Evolutionary conservation across 208 protist genomes (phyloP).

Genomic region (Polymyxa betae): DNA sequence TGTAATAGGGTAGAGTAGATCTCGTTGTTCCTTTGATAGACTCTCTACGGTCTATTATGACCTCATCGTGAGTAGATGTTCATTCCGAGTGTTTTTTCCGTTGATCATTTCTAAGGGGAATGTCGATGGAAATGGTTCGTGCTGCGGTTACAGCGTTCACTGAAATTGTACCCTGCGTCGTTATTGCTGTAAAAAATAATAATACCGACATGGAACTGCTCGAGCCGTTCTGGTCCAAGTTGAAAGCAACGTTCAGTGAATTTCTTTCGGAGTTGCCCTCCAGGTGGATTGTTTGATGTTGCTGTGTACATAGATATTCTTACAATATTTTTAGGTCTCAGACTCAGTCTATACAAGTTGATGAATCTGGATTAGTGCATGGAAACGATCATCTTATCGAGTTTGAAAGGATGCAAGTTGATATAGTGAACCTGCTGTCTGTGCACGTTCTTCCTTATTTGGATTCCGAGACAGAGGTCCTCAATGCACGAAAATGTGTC

Average conservation of each 20-base stretch:
- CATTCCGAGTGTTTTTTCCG: not conserved
- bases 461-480: not conserved
- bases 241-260: not conserved
- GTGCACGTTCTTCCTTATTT: not conserved
- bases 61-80: not conserved
- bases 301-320: not conserved
- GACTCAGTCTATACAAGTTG: not conserved
- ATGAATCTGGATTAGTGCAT: not conserved
- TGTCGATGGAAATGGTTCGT: not conserved
- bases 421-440: not conserved
- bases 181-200: not conserved
- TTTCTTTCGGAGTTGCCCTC: not conserved
- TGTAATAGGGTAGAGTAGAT: not conserved
- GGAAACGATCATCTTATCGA: not conserved
- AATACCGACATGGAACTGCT: not conserved
- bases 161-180: not conserved
- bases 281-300: not conserved
- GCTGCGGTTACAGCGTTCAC: not conserved
- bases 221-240: not conserved
- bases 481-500: not conserved
- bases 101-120: not conserved
- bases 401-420: slow-evolving; percentile 24
- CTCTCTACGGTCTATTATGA: not conserved
- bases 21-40: slow-evolving; percentile 1
- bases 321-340: not conserved